phyloP scores from a whole-genome alignment of 805 yeast species.

The Teunomyces funiuensis region DNA sequence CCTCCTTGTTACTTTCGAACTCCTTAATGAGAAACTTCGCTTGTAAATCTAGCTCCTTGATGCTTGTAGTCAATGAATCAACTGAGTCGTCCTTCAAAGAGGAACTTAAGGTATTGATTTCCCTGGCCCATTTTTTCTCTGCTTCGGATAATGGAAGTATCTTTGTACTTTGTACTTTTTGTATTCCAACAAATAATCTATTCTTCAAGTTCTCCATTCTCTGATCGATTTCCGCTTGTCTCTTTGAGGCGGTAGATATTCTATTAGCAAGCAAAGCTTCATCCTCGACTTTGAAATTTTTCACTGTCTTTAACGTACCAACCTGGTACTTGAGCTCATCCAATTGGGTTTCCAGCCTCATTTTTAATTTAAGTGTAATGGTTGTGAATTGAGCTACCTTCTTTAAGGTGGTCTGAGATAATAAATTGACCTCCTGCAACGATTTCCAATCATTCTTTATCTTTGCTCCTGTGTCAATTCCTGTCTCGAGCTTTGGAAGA shows the following conservation, averaged over 20 bases:
- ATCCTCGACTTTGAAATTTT: not conserved
- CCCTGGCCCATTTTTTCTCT: constrained; percentile 39
- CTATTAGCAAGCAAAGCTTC: constrained; percentile 7
- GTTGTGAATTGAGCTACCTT: constrained; percentile 16
- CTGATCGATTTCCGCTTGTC: constrained; percentile 22
- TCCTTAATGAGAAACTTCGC: not conserved
- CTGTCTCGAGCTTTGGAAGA: not conserved
- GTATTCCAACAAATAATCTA: constrained; percentile 23
- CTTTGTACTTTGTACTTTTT: constrained; percentile 18
- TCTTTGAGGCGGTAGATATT: constrained; percentile 10
- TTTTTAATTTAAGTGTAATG: constrained; percentile 18
- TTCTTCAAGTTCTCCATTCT: constrained; percentile 21
- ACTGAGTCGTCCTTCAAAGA: constrained; percentile 9
- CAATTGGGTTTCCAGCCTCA: constrained; percentile 21
- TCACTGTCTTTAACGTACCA: not conserved
- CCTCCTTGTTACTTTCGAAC: not conserved
- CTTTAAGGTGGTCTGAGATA: constrained; percentile 18
- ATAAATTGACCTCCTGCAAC: constrained; percentile 15
- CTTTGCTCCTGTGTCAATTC: constrained; percentile 8
- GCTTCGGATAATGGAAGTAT: constrained; percentile 33
- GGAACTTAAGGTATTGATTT: constrained; percentile 28
- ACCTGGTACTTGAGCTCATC: constrained; percentile 24
- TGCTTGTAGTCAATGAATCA: constrained; percentile 4
- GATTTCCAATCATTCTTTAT: constrained; percentile 2
- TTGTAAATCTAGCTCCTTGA: constrained; percentile 1